Percentiles rank a stretch among this genome's conserved stretches.
Conservation (phyloP, 2,329 filamentous ascomycete genomes). For the Penicillium sp. region DNA sequence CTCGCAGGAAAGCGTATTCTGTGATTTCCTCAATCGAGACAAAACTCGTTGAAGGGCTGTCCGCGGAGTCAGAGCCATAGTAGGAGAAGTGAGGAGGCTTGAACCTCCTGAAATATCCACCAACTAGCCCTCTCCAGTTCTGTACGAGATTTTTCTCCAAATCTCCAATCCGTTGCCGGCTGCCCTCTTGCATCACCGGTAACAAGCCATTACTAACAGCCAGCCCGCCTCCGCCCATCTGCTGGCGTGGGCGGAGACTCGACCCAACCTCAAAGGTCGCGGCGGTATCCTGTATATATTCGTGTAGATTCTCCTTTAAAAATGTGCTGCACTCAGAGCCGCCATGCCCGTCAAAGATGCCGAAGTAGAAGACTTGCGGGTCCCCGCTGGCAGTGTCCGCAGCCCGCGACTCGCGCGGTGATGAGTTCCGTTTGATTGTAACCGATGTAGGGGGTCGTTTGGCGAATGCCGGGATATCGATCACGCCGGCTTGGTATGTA, state of each 20-base stretch:
- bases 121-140: constrained; percentile 77
- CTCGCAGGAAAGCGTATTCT: constrained; percentile 86
- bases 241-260: constrained; percentile 53
- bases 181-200: constrained; percentile 49
- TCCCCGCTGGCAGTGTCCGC: constrained; percentile 78
- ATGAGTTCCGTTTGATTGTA: constrained; percentile 38
- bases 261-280: constrained; percentile 71
- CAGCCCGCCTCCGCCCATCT: constrained; percentile 8
- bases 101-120: constrained; percentile 92
- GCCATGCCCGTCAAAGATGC: constrained; percentile 92
- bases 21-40: constrained; percentile 56
- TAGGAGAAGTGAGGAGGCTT: constrained; percentile 69
- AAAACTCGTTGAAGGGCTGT: constrained; percentile 28
- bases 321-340: constrained; percentile 85
- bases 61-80: constrained; percentile 24
- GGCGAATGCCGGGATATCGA: constrained; percentile 89
- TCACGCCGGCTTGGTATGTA: constrained; percentile 85
- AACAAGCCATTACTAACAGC: constrained; percentile 30
- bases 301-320: constrained; percentile 74
- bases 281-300: constrained; percentile 80
- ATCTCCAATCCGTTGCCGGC: constrained; percentile 58
- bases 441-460: constrained; percentile 67
- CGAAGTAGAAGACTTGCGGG: constrained; percentile 96
- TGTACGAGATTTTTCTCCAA: constrained; percentile 67
- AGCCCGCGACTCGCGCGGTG: constrained; percentile 54